A percentile compares a stretch with the other conserved stretches of the same genome.
These are phyloP conservation scores for Herpetospermum pedunculosum DNA, from an alignment of 306 rosid genomes.

Conservation along the genomic window DNA sequence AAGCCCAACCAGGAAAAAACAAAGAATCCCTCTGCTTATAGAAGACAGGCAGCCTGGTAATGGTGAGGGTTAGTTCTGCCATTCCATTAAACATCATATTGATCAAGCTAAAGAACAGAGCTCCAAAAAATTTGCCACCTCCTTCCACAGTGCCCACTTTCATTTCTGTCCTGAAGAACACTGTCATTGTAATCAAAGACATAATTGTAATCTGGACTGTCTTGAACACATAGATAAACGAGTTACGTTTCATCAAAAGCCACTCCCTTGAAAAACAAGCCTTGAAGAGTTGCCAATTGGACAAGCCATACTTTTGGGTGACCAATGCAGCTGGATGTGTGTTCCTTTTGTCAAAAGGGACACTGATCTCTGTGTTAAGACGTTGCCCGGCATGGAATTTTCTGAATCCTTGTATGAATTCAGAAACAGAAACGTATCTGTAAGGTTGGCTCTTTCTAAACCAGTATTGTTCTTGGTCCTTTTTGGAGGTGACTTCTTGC, in stretches of 20 bases:
- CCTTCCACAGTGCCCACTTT: conserved; percentile 40
- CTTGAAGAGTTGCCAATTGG: conserved; percentile 53
- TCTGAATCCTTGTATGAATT: conserved; percentile 31
- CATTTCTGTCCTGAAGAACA: conserved; percentile 59
- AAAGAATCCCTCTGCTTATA: conserved; percentile 63
- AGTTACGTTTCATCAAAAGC: conserved; percentile 51
- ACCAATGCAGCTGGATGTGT: conserved; percentile 52
- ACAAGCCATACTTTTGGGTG: conserved; percentile 46
- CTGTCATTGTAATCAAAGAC: conserved; percentile 54
- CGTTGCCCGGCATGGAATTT: conserved; percentile 23
- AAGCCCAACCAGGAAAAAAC: conserved; percentile 65
- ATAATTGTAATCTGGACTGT: conserved; percentile 47
- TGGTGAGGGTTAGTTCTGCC: conserved; percentile 59
- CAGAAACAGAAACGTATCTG: conserved; percentile 31
- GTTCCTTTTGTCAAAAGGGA: conserved; percentile 33
- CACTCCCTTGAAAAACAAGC: conserved; percentile 72
- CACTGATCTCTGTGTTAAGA: conserved; percentile 27
- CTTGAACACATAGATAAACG: conserved; percentile 54
- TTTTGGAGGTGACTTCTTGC: conserved; percentile 68
- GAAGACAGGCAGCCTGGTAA: conserved; percentile 53
- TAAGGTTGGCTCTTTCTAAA: conserved; percentile 36
- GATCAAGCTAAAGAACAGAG: conserved; percentile 47
- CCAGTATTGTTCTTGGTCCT: conserved; percentile 80
- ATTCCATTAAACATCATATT: conserved; percentile 75
- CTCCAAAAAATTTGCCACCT: conserved; percentile 53